A percentile compares a stretch with the other conserved stretches of the same genome.
These are phyloP conservation scores for Boletellus ananiceps DNA, from an alignment of 768 basidiomycete species.

Conservation along the genomic window DNA sequence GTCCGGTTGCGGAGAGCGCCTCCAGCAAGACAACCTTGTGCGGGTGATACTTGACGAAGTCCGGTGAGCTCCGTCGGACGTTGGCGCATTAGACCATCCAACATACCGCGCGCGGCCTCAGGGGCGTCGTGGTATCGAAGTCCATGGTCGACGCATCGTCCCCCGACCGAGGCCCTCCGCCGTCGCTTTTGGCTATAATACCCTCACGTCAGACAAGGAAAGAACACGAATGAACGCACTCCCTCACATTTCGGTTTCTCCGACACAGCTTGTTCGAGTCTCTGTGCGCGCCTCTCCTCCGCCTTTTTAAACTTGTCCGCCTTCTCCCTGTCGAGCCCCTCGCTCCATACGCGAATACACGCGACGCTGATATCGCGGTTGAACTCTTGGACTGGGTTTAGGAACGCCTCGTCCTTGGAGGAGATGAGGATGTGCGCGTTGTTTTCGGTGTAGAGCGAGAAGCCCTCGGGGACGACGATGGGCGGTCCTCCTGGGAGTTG, in stretches of 20 bases:
- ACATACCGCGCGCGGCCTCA: slow-evolving; percentile 25
- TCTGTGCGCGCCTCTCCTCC: slow-evolving; percentile 45
- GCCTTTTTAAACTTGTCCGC: slow-evolving; percentile 53
- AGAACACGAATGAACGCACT: neutral
- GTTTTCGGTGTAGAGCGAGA: slow-evolving; percentile 77
- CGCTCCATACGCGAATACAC: slow-evolving; percentile 86
- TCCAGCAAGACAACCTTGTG: slow-evolving; percentile 80
- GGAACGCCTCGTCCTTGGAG: slow-evolving; percentile 73
- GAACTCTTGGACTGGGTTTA: slow-evolving; percentile 98
- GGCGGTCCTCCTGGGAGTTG: slow-evolving; percentile 10
- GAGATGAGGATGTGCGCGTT: slow-evolving; percentile 73
- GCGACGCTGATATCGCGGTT: slow-evolving; percentile 93
- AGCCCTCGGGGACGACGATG: slow-evolving; percentile 62
- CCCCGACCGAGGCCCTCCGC: neutral
- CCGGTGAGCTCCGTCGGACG: slow-evolving; percentile 1
- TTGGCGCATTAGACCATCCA: neutral
- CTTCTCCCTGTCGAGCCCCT: slow-evolving; percentile 60
- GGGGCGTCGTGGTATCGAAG: slow-evolving; percentile 1
- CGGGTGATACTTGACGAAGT: slow-evolving; percentile 42
- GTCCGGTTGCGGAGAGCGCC: slow-evolving; percentile 91
- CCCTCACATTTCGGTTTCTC: slow-evolving; percentile 45
- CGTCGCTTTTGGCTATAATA: slow-evolving; percentile 3
- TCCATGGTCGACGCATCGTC: slow-evolving; percentile 1
- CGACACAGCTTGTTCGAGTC: slow-evolving; percentile 31
- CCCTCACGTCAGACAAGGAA: slow-evolving; percentile 1